Conservation (phyloP, 805 yeast genomes). For the Yarrowia porcina region DNA sequence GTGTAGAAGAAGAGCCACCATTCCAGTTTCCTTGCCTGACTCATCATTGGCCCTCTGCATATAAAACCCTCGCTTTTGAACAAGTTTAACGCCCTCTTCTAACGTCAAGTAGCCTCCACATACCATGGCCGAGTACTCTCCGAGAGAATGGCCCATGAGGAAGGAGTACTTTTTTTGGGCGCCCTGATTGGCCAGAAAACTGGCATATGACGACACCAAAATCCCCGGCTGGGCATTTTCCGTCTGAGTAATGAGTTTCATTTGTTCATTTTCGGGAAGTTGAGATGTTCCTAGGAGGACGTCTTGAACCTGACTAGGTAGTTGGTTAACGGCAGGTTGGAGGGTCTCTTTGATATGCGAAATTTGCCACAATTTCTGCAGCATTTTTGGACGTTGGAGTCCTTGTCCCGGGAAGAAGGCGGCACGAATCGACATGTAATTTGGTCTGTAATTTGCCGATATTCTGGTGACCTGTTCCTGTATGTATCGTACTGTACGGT, state of each 20-base stretch:
- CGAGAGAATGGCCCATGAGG: constrained; percentile 18
- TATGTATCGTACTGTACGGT: too few species aligned
- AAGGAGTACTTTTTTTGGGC: background rate
- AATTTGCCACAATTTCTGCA: background rate
- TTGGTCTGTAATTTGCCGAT: background rate
- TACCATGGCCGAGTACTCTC: constrained; percentile 21
- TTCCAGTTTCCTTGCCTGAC: background rate
- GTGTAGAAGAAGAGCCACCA: constrained; percentile 10
- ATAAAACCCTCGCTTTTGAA: background rate
- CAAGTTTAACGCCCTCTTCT: background rate
- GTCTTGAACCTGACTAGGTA: background rate
- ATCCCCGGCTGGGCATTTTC: constrained; percentile 21
- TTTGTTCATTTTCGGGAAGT: background rate
- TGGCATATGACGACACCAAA: background rate
- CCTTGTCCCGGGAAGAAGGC: constrained; percentile 23
- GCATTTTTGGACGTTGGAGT: background rate
- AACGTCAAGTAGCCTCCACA: constrained; percentile 4
- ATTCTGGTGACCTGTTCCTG: too few species aligned
- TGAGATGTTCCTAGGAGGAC: background rate
- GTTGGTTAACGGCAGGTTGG: background rate
- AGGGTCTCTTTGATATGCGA: background rate
- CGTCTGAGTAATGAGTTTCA: background rate
- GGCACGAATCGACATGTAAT: background rate
- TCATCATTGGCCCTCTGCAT: constrained; percentile 12
- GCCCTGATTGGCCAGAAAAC: background rate